A percentile compares a stretch with the other conserved stretches of the same genome.
Conservation (phyloP, 2,329 filamentous ascomycete genomes). For the Colletotrichum tabaci region DNA sequence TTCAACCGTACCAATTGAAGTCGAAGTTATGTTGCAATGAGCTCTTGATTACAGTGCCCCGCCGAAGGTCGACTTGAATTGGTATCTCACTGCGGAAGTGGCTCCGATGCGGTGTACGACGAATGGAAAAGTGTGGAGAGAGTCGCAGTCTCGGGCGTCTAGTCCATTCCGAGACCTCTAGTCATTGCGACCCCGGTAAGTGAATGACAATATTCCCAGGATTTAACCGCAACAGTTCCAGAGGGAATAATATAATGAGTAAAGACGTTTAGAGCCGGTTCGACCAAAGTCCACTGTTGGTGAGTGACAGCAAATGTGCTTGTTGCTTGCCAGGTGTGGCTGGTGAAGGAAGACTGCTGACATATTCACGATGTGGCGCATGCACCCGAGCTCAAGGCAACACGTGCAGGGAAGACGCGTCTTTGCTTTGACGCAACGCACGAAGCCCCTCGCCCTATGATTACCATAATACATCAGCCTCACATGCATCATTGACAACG, state of each 20-base stretch:
- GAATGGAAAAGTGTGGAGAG: background rate
- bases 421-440: background rate
- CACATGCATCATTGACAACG: background rate
- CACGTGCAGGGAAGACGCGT: conserved; percentile 14
- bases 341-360: background rate
- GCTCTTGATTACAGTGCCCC: conserved; percentile 9
- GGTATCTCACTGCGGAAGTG: conserved; percentile 5
- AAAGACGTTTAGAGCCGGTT: background rate
- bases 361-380: background rate
- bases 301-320: background rate
- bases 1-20: conserved; percentile 29
- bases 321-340: background rate
- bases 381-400: background rate
- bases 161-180: background rate
- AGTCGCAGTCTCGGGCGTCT: background rate
- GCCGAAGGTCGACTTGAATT: background rate
- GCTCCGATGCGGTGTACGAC: conserved; percentile 27
- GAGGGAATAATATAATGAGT: background rate
- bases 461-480: background rate
- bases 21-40: conserved; percentile 1
- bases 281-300: background rate
- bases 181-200: background rate
- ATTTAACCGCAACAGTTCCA: background rate
- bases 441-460: background rate
- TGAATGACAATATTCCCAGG: too few relatives aligned